These are phyloP conservation scores for Penicillium sp. DNA, from an alignment of 2,329 filamentous ascomycete species.

Conservation along the genomic window DNA sequence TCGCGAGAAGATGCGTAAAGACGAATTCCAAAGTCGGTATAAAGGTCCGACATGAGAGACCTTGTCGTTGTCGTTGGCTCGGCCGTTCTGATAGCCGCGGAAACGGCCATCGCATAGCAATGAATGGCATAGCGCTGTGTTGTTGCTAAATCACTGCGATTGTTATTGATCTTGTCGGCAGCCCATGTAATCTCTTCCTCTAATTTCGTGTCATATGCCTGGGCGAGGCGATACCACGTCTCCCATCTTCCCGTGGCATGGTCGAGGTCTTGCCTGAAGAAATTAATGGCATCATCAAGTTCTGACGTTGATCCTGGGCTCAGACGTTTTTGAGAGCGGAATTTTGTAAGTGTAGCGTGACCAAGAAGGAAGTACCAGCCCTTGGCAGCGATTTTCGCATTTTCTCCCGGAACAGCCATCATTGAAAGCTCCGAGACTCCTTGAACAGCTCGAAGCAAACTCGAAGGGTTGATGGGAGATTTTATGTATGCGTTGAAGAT, in stretches of 20 bases:
- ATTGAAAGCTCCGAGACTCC: constrained; percentile 71
- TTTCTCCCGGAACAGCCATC: constrained; percentile 63
- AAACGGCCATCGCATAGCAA: constrained; percentile 67
- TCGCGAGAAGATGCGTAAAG: constrained; percentile 64
- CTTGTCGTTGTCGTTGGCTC: constrained; percentile 51
- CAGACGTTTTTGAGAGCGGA: constrained; percentile 70
- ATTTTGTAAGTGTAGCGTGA: constrained; percentile 81
- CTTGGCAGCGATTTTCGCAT: constrained; percentile 63
- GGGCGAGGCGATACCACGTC: constrained; percentile 80
- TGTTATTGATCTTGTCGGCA: constrained; percentile 85
- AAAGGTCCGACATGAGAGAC: constrained; percentile 58
- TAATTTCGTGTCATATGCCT: constrained; percentile 80
- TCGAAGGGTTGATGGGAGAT: constrained; percentile 72
- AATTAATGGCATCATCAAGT: constrained; percentile 71
- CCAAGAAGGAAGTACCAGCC: constrained; percentile 92
- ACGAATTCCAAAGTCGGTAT: constrained; percentile 61
- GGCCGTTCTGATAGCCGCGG: constrained; percentile 53
- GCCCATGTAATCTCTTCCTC: constrained; percentile 85
- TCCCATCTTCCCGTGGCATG: constrained; percentile 80
- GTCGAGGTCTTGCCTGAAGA: constrained; percentile 74
- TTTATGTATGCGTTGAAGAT: constrained; percentile 77
- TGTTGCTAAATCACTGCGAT: constrained; percentile 65
- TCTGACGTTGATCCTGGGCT: constrained; percentile 76
- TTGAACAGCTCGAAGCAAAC: constrained; percentile 71
- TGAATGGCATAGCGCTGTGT: constrained; percentile 77